phyloP scores from a whole-genome alignment of 2,329 filamentous ascomycete genomes.

The Didymella keratinophila region DNA sequence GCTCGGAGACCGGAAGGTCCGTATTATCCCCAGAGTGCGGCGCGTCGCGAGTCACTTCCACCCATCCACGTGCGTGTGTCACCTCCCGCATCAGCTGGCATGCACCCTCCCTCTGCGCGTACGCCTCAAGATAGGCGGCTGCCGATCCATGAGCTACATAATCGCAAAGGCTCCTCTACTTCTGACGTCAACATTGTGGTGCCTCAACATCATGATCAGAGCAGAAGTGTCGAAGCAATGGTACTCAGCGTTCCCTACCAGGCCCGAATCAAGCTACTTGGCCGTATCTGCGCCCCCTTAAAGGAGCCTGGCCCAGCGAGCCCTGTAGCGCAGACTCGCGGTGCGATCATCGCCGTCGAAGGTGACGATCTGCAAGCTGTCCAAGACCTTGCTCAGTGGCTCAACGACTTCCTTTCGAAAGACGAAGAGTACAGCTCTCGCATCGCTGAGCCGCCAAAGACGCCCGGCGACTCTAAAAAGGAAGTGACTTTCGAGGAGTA shows the following conservation, averaged over 20 bases:
- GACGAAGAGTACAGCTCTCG: constrained; percentile 61
- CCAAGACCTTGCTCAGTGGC: constrained; percentile 68
- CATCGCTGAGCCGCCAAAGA: constrained; percentile 59
- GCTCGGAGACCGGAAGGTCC: constrained; percentile 65
- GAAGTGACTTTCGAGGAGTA: constrained; percentile 62
- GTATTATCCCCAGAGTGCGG: constrained; percentile 43
- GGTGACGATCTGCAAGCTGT: constrained; percentile 73
- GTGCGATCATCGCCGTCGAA: constrained; percentile 83
- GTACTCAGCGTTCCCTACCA: constrained; percentile 78
- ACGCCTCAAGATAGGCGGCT: constrained; percentile 41
- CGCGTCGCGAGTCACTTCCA: constrained; percentile 46
- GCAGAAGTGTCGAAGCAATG: constrained; percentile 68
- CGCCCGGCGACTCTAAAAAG: constrained; percentile 47
- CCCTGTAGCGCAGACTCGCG: constrained; percentile 61
- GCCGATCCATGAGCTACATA: constrained; percentile 7
- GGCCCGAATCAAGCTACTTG: constrained; percentile 78
- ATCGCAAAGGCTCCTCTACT: constrained; percentile 21
- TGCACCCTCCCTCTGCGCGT: constrained; percentile 39
- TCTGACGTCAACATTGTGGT: constrained; percentile 36
- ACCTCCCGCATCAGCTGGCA: constrained; percentile 43
- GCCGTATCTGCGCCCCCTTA: constrained; percentile 76
- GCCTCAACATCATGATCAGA: constrained; percentile 48
- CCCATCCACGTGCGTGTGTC: constrained; percentile 43
- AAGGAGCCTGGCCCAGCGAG: constrained; percentile 37
- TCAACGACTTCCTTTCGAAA: constrained; percentile 63